phyloP scores from a whole-genome alignment of 768 basidiomycete species.

The Tulasnella sp. region DNA sequence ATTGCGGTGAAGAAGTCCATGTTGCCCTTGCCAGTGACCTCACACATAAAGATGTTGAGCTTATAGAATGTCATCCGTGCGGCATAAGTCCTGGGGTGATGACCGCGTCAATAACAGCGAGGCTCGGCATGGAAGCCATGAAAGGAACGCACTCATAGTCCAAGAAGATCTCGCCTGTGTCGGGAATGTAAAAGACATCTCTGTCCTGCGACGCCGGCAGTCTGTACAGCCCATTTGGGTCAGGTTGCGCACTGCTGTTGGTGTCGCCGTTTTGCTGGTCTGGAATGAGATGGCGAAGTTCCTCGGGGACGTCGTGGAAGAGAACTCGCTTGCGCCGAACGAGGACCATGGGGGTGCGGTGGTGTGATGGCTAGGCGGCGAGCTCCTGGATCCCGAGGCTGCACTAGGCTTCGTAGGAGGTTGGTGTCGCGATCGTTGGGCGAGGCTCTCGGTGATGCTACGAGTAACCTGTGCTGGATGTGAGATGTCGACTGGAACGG shows the following conservation, averaged over 20 bases:
- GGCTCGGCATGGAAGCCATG: constrained; percentile 14
- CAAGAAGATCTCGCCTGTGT: constrained; percentile 96
- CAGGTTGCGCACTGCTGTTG: background rate
- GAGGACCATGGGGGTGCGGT: constrained; percentile 24
- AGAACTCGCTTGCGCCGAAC: constrained; percentile 27
- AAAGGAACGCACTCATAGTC: constrained; percentile 71
- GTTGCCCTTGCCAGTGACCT: constrained; percentile 88
- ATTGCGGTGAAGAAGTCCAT: constrained; percentile 92
- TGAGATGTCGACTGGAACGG: background rate
- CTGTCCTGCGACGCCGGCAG: constrained; percentile 23
- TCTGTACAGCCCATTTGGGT: constrained; percentile 29
- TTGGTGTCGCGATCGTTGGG: too few species aligned
- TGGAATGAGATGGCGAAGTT: constrained; percentile 20
- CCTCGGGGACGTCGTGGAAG: constrained; percentile 22
- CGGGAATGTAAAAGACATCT: constrained; percentile 82
- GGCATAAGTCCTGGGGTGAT: constrained; percentile 52
- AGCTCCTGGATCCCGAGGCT: background rate
- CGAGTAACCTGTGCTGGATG: background rate
- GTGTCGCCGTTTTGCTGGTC: constrained; percentile 8
- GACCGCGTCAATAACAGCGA: constrained; percentile 26
- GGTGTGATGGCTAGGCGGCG: too few species aligned
- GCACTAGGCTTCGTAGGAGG: too few species aligned
- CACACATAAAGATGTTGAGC: constrained; percentile 91
- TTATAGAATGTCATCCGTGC: constrained; percentile 91
- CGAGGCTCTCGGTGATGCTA: too few species aligned